Evolutionary conservation across 1,284 basidiomycete genomes (phyloP).

Genomic region (Melampsora occidentalis): DNA sequence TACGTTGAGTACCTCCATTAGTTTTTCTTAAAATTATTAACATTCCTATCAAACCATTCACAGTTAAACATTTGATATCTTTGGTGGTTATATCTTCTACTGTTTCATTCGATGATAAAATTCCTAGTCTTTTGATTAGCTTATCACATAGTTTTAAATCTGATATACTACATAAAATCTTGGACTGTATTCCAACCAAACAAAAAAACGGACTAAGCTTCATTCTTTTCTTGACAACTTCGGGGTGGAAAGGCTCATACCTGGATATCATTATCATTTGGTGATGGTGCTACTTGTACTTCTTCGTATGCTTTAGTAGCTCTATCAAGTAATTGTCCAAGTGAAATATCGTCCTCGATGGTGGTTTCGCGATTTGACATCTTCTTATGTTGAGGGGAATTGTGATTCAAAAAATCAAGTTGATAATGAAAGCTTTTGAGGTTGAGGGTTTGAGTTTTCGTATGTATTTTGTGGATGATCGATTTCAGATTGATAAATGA

Average conservation of each 20-base stretch:
- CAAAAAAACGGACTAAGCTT: neutral
- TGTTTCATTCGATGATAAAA: constrained; percentile 82
- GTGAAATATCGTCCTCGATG: constrained; percentile 17
- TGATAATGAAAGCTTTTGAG: no score
- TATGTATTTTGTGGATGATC: no score
- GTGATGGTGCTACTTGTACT: constrained; percentile 23
- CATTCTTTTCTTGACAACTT: neutral
- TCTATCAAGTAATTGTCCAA: constrained; percentile 32
- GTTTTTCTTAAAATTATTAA: constrained; percentile 67
- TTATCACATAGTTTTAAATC: constrained; percentile 47
- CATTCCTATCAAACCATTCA: constrained; percentile 71
- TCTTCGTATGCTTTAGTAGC: constrained; percentile 28
- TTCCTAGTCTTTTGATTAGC: constrained; percentile 59
- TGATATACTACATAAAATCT: constrained; percentile 40
- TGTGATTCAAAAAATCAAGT: no score
- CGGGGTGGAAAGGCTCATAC: neutral
- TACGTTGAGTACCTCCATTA: constrained; percentile 63
- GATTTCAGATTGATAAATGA: no score
- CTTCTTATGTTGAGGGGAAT: neutral
- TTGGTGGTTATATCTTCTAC: constrained; percentile 78
- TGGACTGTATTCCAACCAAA: constrained; percentile 29
- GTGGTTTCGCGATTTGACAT: neutral
- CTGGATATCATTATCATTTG: constrained; percentile 32
- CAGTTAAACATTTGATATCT: constrained; percentile 74
- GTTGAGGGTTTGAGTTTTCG: no score